Evolutionary conservation across 306 rosid species (phyloP), one percentile per base, ranked within the genome.

Genomic region (Begonia loranthoides): DNA sequence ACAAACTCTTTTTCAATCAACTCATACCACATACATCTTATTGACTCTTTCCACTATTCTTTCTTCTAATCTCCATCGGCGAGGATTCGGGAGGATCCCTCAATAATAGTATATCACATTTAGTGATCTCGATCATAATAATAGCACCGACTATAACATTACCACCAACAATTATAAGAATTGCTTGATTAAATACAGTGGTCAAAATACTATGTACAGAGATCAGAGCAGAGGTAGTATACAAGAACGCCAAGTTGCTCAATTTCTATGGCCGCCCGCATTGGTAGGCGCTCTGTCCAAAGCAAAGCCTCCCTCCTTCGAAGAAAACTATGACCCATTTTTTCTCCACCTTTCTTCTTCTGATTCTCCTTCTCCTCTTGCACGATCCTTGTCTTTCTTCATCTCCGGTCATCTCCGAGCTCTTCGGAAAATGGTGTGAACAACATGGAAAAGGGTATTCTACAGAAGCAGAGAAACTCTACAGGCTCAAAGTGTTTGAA

Each of bases 391-490:
- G 64, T 55, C 17, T 62, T 1, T 64, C 75, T 24, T 44, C 77
- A 58, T 8, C 72, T n/a, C 48, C 59, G 2, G 17, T 65, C 49
- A 51, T 73, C 49, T 85, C 83, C 19, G 51, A 77, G 51, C 69
- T 82, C 34, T 89, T 89, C 58, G 75, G 76, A 60, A 59, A 50
- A 7, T 89, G 95, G 97, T 75, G 85, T 65, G 58, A 74, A 40
- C 63, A 76, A 21, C 71, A 89, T 67, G 81, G 70, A 55, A 85
- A 68, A 72, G 68, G 77, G 8, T 82, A 82, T 68, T 51, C 84
- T 41, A 77, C 94, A 0, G 60, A 71, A 10, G 55, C 69, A 13
- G 90, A 89, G 55, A 85, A 65, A 66, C 81, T 34, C 0, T 54
- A 70, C 65, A 76, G 87, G 72, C 51, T 79, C 49, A 55, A 67